Base-by-base conservation (phyloP, 345 rosid genomes). In the Sisymbrium altissimum region DNA sequence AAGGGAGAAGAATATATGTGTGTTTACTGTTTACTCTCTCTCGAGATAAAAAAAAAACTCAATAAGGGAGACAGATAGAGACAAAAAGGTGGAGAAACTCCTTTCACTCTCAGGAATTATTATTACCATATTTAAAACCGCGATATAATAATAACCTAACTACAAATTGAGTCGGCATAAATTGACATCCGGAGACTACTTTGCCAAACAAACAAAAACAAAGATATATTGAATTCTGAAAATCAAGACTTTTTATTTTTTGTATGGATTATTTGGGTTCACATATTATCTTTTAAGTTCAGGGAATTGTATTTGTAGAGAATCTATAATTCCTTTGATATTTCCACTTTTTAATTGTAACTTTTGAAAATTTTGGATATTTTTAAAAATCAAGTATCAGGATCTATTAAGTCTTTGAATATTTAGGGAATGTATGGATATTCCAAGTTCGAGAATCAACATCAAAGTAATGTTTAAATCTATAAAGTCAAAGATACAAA, bases 61-160 rank as follows among this genome's bases (percentile, higher is more conserved):
- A 55, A 38, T n/a, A 72, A 73, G 27, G 25, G 9, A 66, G 73
- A 78, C 64, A 72, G 66, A 70, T 63, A 36, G 38, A 76, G 66
- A 70, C 80, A 77, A 77, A 76, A 77, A 70, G 76, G n/a, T n/a
- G n/a, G n/a, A n/a, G 67, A 56, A 76, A 76, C 71, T 64, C 60
- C 71, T 76, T 56, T 76, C 80, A 45, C 76, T 60, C 54, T 78
- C 77, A 59, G 18, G 9, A n/a, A n/a, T n/a, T n/a, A 57, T 76
- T 70, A 63, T 70, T 62, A 61, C 76, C 62, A 54, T 27, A 54
- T 52, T 71, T 61, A 13, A 58, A 63, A 41, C 43, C 41, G 4
- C 0, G n/a, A 49, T n/a, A n/a, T n/a, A 39, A 67, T 67, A 25
- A 48, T 36, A 74, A 66, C 56, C 62, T 50, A 75, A 69, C 70